Evolutionary conservation across 2,329 filamentous ascomycete genomes (phyloP).

Genomic region (Aspergillus unguis): DNA sequence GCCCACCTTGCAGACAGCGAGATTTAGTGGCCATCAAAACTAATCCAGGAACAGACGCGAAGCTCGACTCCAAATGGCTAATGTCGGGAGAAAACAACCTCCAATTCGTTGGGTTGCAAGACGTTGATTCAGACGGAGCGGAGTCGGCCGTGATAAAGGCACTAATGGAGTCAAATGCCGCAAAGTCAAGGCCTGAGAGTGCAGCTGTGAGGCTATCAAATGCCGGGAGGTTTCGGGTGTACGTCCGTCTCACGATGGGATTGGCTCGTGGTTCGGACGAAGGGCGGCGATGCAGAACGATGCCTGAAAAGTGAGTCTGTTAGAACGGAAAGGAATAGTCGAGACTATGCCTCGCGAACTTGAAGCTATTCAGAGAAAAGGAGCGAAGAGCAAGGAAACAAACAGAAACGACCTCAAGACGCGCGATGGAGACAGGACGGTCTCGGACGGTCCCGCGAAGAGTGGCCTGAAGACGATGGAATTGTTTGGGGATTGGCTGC

Average conservation of each 20-base stretch:
- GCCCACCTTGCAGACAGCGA: neutral
- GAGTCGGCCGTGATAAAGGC: conserved; percentile 6
- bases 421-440: neutral
- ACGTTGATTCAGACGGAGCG: conserved; percentile 9
- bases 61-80: conserved; percentile 1
- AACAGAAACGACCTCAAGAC: neutral
- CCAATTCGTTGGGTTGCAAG: neutral
- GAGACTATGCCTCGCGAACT: neutral
- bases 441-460: neutral
- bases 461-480: neutral
- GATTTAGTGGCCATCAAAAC: neutral
- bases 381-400: conserved; percentile 6
- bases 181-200: neutral
- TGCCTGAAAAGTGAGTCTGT: neutral
- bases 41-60: neutral
- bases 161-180: neutral
- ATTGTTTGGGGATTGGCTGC: conserved; percentile 5
- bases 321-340: neutral
- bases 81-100: neutral
- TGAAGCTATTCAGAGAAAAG: neutral
- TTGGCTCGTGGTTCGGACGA: conserved; percentile 4
- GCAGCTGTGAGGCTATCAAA: conserved; percentile 5
- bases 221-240: conserved; percentile 11
- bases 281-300: neutral
- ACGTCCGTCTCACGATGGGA: conserved; percentile 1